Base-by-base conservation (phyloP, 805 yeast species). In the Isabelozyma gotoi region DNA sequence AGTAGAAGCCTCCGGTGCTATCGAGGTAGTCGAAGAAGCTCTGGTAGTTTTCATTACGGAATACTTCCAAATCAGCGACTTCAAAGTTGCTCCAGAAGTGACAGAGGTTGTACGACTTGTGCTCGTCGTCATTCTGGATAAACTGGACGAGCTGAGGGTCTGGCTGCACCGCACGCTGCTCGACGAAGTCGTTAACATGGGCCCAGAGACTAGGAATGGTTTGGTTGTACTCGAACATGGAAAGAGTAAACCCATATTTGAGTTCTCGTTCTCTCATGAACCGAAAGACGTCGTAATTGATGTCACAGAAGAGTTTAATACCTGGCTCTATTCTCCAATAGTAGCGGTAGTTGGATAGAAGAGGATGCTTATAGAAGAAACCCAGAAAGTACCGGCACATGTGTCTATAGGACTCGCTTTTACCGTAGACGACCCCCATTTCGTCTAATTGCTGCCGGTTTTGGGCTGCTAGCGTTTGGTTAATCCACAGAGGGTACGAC, bases 71-170 rank as follows among this genome's bases (percentile, higher is more conserved):
- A 46, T 84, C 84, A 2, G 86, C 94, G 42, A 86, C 70, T 66
- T 85, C 90, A 51, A 84, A 85, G 61, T 85, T 85, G 6, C 88
- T 76, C 94, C 95, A 87, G 61, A 84, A 88, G 61, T 88, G 96
- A 58, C 95, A 87, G 55, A 78, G 58, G 57, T 86, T 87, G 63
- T 82, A 88, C 0, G 78, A 21, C 20, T 44, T 20, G 7, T 32
- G 32, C 8, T 43, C 44, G 34, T 55, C 52, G 21, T 55, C 52
- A 42, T 55, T 51, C 19, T 45, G 40, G 2, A 54, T 40, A 33
- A 55, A 53, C 10, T 48, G 49, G 18, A 52, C 15, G 12, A 51
- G 29, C 20, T 46, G 44, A 4, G 29, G 4, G 14, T 40, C 27
- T 7, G 34, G 42, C 18, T 69, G 62, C 5, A 66, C 52, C 10